A percentile compares a stretch with the other conserved stretches of the same genome.
These are phyloP conservation scores for Byssothecium circinans DNA, from an alignment of 2,329 filamentous ascomycete species.

Conservation along the genomic window DNA sequence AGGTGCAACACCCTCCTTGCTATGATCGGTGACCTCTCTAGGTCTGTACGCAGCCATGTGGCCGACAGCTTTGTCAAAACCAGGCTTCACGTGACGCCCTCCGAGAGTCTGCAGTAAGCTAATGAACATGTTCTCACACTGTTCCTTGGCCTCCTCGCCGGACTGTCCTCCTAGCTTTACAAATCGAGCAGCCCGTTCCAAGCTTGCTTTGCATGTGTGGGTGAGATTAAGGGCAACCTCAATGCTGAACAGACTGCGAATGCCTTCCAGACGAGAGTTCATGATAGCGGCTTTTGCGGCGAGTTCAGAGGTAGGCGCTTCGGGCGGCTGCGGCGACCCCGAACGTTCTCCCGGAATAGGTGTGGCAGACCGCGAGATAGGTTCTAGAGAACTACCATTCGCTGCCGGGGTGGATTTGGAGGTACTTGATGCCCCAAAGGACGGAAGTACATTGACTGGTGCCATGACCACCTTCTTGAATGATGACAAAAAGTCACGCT, in stretches of 20 bases:
- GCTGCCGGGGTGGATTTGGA: constrained; percentile 37
- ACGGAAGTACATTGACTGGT: constrained; percentile 87
- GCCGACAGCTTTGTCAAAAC: constrained; percentile 88
- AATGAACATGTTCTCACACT: constrained; percentile 89
- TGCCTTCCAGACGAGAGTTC: constrained; percentile 91
- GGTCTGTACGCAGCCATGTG: constrained; percentile 92
- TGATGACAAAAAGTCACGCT: constrained; percentile 91
- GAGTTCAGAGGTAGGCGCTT: constrained; percentile 85
- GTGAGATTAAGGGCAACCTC: constrained; percentile 90
- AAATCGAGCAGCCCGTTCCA: constrained; percentile 84
- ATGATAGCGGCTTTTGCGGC: constrained; percentile 98
- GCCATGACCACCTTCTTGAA: constrained; percentile 99
- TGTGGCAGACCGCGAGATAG: constrained; percentile 31
- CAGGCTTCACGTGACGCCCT: constrained; percentile 82
- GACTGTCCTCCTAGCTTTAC: constrained; percentile 76
- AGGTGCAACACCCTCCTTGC: constrained; percentile 76
- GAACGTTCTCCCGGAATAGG: constrained; percentile 45
- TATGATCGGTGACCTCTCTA: constrained; percentile 73
- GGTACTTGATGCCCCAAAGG: constrained; percentile 50
- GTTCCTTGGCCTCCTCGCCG: constrained; percentile 80
- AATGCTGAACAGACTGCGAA: constrained; percentile 92
- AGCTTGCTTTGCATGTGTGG: constrained; percentile 81
- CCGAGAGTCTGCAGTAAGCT: constrained; percentile 81
- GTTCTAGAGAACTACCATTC: constrained; percentile 36
- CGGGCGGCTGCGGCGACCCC: constrained; percentile 44